Base-by-base conservation (phyloP, 148 eudicot species). In the Persicaria maculosa region DNA sequence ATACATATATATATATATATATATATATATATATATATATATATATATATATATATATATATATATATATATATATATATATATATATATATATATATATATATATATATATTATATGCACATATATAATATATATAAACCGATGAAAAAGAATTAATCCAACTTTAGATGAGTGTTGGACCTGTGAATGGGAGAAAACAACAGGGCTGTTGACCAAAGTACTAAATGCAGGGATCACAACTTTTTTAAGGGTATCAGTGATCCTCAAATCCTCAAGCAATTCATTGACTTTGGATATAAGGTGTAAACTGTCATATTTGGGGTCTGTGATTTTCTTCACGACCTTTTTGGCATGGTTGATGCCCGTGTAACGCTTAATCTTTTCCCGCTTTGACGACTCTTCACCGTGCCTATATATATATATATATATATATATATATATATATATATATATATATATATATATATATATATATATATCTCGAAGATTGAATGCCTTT, bases 181-280 rank as follows among this genome's bases (percentile, higher is more conserved):
- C 68, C 68, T 36, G 68, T 62, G 31, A 25, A 62, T 12, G 31
- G 45, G 87, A 84, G 68, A 84, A 84, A 40, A 84, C 72, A 46
- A 79, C 77, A 0, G 84, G 87, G 43, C 77, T 80, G 15, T 81
- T 79, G 4, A 4, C 6, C 20, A 77, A 77, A 15, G 81, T 79
- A 72, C 81, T 82, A 40, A 77, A 84, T 71, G 86, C 68, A 14
- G 86, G 86, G 65, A 84, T 79, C 19, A 84, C 81, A 5, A 84
- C 71, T n/a, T 77, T 81, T 36, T 84, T 84, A 5, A 79, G 47
- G 6, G 87, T 73, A 44, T 84, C 77, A 70, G 74, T 61, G 44
- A 84, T 50, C 53, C 74, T 81, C 10, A 80, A 72, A 22, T 77
- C 79, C 15, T 19, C 59, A 11, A 77, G 68, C 9, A 44, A 9